These are phyloP conservation scores for Rickenella mellea DNA, from an alignment of 768 basidiomycete species.

Conservation along the genomic window DNA sequence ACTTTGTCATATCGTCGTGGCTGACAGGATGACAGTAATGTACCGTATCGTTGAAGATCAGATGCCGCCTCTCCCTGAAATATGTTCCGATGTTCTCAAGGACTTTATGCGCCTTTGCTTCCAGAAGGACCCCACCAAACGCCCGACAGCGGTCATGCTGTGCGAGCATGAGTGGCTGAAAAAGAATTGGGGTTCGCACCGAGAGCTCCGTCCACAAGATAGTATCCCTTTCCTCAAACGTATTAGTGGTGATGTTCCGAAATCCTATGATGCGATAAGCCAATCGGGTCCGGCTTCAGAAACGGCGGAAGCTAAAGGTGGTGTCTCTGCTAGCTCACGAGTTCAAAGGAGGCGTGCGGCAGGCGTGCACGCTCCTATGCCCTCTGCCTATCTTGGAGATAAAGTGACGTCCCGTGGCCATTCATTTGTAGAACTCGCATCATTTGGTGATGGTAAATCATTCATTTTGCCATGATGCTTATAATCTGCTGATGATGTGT, in stretches of 20 bases:
- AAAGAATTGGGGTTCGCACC: constrained; percentile 14
- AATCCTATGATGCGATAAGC: constrained; percentile 5
- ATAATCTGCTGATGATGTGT: not conserved
- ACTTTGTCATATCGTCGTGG: not conserved
- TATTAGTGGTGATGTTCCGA: constrained; percentile 21
- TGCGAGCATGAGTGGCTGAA: constrained; percentile 31
- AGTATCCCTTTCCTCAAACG: constrained; percentile 31
- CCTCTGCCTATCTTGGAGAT: not conserved
- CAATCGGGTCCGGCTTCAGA: not conserved
- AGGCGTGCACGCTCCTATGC: not conserved
- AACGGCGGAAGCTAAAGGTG: not conserved
- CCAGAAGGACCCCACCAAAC: constrained; percentile 24
- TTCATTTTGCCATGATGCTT: not conserved
- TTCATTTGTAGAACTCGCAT: constrained; percentile 26
- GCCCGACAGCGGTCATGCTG: constrained; percentile 27
- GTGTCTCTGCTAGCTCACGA: not conserved
- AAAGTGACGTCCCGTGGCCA: constrained; percentile 11
- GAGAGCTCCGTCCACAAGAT: constrained; percentile 26
- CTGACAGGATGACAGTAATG: constrained; percentile 20
- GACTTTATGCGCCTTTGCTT: constrained; percentile 31
- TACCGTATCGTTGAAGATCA: constrained; percentile 36
- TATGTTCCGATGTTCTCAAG: constrained; percentile 20
- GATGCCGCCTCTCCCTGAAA: constrained; percentile 24
- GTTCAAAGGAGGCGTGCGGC: not conserved
- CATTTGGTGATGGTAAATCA: constrained; percentile 21